These are phyloP conservation scores for Calonectria leucothoes DNA, from an alignment of 2,329 filamentous ascomycete genomes.

Conservation along the genomic window DNA sequence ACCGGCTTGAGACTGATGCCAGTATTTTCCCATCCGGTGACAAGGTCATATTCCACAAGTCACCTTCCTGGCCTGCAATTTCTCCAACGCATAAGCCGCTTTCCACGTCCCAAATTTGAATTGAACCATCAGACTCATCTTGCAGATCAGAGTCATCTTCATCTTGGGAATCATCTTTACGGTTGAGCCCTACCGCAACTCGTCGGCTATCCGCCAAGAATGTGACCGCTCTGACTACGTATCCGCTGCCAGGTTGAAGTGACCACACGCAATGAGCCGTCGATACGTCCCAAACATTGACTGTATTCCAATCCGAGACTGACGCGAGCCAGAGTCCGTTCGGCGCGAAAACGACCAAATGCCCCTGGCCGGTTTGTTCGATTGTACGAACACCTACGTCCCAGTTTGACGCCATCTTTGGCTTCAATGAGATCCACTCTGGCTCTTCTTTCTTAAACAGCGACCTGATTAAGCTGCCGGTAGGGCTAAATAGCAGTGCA, in stretches of 20 bases:
- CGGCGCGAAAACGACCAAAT: not conserved
- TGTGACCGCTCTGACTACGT: not conserved
- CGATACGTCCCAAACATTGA: not conserved
- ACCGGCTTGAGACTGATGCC: not conserved
- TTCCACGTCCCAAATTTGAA: not conserved
- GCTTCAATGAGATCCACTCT: not conserved
- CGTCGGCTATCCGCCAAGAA: not conserved
- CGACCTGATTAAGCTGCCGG: not conserved
- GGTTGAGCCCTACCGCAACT: not conserved
- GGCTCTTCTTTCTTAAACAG: not conserved
- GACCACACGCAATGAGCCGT: not conserved
- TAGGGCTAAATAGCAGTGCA: slow-evolving; percentile 21
- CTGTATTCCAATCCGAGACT: not conserved
- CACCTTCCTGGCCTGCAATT: not conserved
- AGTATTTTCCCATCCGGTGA: not conserved
- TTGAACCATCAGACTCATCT: too few relatives aligned
- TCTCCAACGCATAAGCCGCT: not conserved
- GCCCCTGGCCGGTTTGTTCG: too few relatives aligned
- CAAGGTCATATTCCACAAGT: not conserved
- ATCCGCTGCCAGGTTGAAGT: not conserved
- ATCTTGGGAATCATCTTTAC: too few relatives aligned
- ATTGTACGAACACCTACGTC: not conserved
- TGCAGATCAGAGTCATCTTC: too few relatives aligned
- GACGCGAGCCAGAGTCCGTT: not conserved
- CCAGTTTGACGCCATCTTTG: not conserved